Percentiles rank a stretch among this genome's conserved stretches.
Conservation (phyloP, 2,329 filamentous ascomycete species). For the Arthrobotrys entomopaga region DNA sequence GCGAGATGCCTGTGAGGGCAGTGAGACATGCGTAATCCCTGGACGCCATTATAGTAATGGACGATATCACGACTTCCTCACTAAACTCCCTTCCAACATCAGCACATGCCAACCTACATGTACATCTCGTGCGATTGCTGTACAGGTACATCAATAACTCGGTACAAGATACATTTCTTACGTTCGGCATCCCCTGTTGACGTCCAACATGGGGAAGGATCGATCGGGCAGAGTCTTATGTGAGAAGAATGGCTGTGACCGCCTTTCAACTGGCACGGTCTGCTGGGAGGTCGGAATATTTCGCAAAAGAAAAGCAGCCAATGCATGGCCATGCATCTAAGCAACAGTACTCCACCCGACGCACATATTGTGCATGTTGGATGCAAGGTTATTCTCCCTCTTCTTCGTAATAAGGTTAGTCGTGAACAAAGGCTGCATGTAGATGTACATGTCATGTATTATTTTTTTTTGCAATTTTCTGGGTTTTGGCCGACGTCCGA, state of each 20-base stretch:
- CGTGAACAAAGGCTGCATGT: slow-evolving; percentile 25
- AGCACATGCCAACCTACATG: slow-evolving; percentile 43
- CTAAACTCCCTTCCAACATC: slow-evolving; percentile 1
- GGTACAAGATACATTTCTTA: slow-evolving; percentile 40
- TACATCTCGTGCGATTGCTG: slow-evolving; percentile 1
- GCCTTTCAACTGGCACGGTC: slow-evolving; percentile 13
- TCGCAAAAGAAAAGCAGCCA: slow-evolving; percentile 24
- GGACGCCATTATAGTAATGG: slow-evolving; percentile 30
- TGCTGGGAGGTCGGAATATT: slow-evolving; percentile 34
- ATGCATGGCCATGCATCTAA: slow-evolving; percentile 5
- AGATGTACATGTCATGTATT: slow-evolving; percentile 47
- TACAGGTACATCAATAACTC: slow-evolving; percentile 31
- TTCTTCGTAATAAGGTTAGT: slow-evolving; percentile 50
- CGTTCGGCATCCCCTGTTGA: slow-evolving; percentile 35
- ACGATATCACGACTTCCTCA: slow-evolving; percentile 34
- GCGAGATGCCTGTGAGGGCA: slow-evolving; percentile 49
- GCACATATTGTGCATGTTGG: slow-evolving; percentile 38
- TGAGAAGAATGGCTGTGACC: slow-evolving; percentile 25
- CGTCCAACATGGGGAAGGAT: slow-evolving; percentile 6
- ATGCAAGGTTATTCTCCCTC: slow-evolving; percentile 19
- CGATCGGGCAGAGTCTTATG: slow-evolving; percentile 14
- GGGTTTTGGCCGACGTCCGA: slow-evolving; percentile 41
- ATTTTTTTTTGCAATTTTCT: slow-evolving; percentile 33
- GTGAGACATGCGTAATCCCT: slow-evolving; percentile 54
- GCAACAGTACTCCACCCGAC: slow-evolving; percentile 37